phyloP scores from a whole-genome alignment of 164 flowering plant genomes.

The Umbellularia californica region DNA sequence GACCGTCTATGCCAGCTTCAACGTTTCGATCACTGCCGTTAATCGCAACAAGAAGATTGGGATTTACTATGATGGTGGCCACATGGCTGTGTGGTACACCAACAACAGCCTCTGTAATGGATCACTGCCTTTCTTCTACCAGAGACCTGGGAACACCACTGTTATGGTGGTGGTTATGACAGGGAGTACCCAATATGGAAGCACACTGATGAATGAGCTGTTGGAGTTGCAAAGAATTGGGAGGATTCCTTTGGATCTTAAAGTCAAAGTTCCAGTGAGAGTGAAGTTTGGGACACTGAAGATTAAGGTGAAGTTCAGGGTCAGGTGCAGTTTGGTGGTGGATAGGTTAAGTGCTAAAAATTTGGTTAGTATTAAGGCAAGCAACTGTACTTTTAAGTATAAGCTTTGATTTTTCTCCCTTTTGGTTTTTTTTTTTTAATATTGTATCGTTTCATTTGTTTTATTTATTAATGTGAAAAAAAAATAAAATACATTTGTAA shows the following conservation, averaged over 20 bases:
- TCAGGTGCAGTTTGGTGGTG: constrained; percentile 52
- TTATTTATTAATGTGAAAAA: too few species aligned
- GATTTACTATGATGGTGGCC: constrained; percentile 71
- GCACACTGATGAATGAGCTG: constrained; percentile 26
- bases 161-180: constrained; percentile 37
- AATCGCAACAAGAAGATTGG: constrained; percentile 82
- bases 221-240: constrained; percentile 45
- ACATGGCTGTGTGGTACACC: constrained; percentile 42
- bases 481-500: too few species aligned
- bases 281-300: constrained; percentile 70
- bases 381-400: constrained; percentile 54
- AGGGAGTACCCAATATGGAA: constrained; percentile 42
- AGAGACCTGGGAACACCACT: constrained; percentile 79
- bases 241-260: constrained; percentile 48
- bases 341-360: constrained; percentile 38
- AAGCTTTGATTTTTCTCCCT: constrained; percentile 27
- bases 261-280: constrained; percentile 62
- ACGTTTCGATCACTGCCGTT: constrained; percentile 52
- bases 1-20: constrained; percentile 49
- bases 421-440: not conserved
- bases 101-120: constrained; percentile 51
- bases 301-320: constrained; percentile 58
- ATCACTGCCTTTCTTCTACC: constrained; percentile 65
- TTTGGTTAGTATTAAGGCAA: constrained; percentile 41
- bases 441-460: not conserved